Conservation (phyloP, 2,329 filamentous ascomycete species). For the Phialocephala subalpina region DNA sequence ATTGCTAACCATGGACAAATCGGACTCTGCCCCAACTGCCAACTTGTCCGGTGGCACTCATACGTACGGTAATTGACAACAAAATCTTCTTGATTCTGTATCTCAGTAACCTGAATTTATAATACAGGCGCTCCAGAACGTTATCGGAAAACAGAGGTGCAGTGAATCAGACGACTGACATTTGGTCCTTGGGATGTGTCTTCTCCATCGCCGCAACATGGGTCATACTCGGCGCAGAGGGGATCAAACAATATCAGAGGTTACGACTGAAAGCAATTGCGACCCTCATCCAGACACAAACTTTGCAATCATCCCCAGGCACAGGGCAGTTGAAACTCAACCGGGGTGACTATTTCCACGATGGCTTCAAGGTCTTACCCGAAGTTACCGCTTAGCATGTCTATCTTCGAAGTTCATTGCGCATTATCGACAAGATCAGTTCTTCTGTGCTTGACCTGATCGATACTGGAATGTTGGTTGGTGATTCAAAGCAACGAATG, state of each 20-base stretch:
- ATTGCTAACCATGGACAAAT: constrained; percentile 32
- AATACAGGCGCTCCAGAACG: constrained; percentile 28
- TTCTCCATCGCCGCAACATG: constrained; percentile 50
- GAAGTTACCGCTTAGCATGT: constrained; percentile 39
- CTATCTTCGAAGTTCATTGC: constrained; percentile 27
- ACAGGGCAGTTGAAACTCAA: not conserved
- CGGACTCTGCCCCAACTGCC: constrained; percentile 9
- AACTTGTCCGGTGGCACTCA: constrained; percentile 38
- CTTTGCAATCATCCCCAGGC: too few relatives aligned
- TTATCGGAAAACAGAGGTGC: constrained; percentile 5
- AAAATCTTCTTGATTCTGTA: not conserved
- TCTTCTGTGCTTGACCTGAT: too few relatives aligned
- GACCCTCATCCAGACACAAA: too few relatives aligned
- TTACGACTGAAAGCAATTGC: too few relatives aligned
- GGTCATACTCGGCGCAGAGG: constrained; percentile 45
- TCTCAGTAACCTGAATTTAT: too few relatives aligned
- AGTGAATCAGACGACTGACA: constrained; percentile 47
- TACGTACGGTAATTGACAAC: constrained; percentile 47
- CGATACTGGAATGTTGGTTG: too few relatives aligned
- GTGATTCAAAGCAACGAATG: too few relatives aligned
- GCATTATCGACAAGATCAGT: too few relatives aligned
- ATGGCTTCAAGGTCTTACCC: constrained; percentile 33
- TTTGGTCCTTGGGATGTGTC: constrained; percentile 51
- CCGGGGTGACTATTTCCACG: constrained; percentile 38
- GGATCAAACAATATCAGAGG: constrained; percentile 29